phyloP scores from a whole-genome alignment of 2,329 filamentous ascomycete species.

The Colletotrichum tropicale region DNA sequence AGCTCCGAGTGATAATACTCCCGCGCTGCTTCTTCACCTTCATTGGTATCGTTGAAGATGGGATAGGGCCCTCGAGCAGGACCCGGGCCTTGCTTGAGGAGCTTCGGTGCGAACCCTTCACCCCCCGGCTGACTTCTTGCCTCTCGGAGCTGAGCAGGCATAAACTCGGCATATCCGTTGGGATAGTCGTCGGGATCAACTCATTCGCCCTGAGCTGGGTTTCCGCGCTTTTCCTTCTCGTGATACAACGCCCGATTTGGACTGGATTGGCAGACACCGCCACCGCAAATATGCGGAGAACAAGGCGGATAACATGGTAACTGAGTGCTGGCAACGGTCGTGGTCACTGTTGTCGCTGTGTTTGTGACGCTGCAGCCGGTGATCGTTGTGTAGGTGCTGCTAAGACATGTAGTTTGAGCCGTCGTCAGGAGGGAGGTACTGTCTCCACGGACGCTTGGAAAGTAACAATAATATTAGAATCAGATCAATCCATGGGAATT shows the following conservation, averaged over 20 bases:
- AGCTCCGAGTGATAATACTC: neutral
- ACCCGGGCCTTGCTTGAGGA: neutral
- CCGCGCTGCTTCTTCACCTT: neutral
- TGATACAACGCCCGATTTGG: neutral
- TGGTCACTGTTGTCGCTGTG: neutral
- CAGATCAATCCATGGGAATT: neutral
- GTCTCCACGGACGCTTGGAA: neutral
- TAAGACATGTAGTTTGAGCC: neutral
- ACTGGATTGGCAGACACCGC: neutral
- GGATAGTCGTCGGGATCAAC: neutral
- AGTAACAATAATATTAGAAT: neutral
- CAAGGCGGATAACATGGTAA: neutral
- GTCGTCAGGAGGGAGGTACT: neutral
- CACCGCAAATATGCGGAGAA: neutral
- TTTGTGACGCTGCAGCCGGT: neutral
- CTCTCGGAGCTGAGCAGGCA: neutral
- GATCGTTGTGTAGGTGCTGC: neutral
- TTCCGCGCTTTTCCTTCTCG: neutral
- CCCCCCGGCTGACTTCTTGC: neutral
- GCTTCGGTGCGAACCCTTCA: neutral
- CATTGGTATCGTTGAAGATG: neutral
- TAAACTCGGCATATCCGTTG: neutral
- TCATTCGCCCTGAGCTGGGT: neutral
- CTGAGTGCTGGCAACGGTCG: neutral
- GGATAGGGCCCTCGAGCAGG: neutral